Evolutionary conservation across 148 eudicot genomes (phyloP), one percentile per base, ranked within the genome.

Genomic region (Heliamphora exappendiculata): DNA sequence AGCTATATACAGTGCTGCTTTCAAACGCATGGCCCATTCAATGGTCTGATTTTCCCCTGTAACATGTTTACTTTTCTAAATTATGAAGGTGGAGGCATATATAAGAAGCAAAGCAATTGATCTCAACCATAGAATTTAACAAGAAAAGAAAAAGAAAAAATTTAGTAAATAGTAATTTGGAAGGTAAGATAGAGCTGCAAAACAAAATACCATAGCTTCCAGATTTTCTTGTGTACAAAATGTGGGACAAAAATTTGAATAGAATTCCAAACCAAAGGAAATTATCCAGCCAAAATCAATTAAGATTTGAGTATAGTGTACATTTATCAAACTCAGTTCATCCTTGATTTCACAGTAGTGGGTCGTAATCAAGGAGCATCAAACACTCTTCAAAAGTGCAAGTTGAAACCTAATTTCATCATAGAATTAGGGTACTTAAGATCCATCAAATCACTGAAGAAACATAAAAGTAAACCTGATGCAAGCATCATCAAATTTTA

Each of bases 1-100:
- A 62, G 96, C 92, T 67, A 93, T 89, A 85, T 82, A 78, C 70
- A 87, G 85, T 54, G 94, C 93, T 57, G 91, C 96, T 81, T 92
- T 87, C 70, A 91, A 76, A 47, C 98, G 87, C 98, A 93, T 91
- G n/a, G 88, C 88, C 98, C 98, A 93, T 79, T 93, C 97, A 71
- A 93, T 89, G 28, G 98, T 89, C 79, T 89, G 96, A 63, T 81
- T 89, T 85, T 93, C 98, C 98, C 96, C 98, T 91, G 82, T 4
- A 65, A 19, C 34, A 55, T 3, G 37, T 77, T 70, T 24, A 63
- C 65, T 14, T 22, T 5, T n/a, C 57, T 34, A 12, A 8, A 17
- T 36, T 72, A 63, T 22, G 33, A 66, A 79, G 41, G 34, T 31
- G 31, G 31, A 31, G 44, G 59, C n/a, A 2, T 39, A 29, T n/a